Evolutionary conservation across 2,329 filamentous ascomycete species (phyloP).

Genomic region (Pseudogymnoascus sp.): DNA sequence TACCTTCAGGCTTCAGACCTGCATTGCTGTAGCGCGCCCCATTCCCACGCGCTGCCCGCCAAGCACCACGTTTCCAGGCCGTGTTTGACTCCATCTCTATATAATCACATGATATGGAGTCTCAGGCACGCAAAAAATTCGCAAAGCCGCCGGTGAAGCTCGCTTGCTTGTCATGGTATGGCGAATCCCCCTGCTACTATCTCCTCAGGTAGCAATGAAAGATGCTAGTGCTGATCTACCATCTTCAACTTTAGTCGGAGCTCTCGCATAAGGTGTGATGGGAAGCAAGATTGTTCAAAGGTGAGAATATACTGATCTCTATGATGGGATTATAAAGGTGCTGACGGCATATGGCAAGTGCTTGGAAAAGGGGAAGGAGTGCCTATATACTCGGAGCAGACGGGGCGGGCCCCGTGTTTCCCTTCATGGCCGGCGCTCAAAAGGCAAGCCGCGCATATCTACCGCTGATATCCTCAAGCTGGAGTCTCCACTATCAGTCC

Average conservation of each 20-base stretch:
- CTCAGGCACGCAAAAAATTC: conserved; percentile 20
- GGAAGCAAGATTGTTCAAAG: conserved; percentile 36
- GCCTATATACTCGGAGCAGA: conserved; percentile 23
- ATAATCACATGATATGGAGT: not conserved
- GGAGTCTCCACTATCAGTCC: conserved; percentile 16
- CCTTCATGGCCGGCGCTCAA: conserved; percentile 12
- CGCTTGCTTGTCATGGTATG: conserved; percentile 43
- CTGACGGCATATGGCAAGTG: conserved; percentile 20
- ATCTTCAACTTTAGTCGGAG: conserved; percentile 30
- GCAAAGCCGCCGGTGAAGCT: conserved; percentile 39
- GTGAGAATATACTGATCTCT: conserved; percentile 25
- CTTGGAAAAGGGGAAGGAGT: conserved; percentile 22
- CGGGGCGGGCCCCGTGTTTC: conserved; percentile 23
- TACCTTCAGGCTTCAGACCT: not conserved
- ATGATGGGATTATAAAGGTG: conserved; percentile 8
- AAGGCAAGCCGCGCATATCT: not conserved
- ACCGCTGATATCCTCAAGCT: conserved; percentile 16
- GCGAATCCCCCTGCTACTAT: conserved; percentile 6
- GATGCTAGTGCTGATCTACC: conserved; percentile 6
- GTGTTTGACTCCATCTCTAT: not conserved
- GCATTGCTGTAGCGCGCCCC: conserved; percentile 5
- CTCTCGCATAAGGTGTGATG: conserved; percentile 40
- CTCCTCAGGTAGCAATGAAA: not conserved
- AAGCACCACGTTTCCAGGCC: not conserved
- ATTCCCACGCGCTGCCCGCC: not conserved